Conservation (phyloP, 139 green algal genomes). For the Mesotaenium endlicherianum region DNA sequence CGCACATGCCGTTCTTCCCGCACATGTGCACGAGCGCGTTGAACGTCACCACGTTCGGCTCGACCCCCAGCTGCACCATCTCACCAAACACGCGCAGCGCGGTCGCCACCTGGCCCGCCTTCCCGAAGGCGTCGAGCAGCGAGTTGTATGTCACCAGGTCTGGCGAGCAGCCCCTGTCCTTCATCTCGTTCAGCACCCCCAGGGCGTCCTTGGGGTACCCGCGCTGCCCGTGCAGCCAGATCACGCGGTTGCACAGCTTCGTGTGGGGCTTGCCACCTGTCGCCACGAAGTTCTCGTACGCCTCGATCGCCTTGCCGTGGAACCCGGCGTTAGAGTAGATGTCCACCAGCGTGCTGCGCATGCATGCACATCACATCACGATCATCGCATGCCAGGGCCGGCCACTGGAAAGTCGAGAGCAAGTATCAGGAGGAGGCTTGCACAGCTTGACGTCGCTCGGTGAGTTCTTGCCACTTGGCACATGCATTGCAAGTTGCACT, state of each 20-base stretch:
- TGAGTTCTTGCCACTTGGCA: too few species aligned
- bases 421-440: too few species aligned
- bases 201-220: not conserved
- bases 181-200: not conserved
- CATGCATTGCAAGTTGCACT: too few species aligned
- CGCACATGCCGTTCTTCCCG: not conserved
- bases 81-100: not conserved
- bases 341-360: slow-evolving; percentile 16
- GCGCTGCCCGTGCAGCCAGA: not conserved
- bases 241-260: not conserved
- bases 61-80: not conserved
- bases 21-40: slow-evolving; percentile 5
- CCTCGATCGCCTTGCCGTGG: not conserved
- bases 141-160: not conserved
- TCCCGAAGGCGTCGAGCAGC: slow-evolving; percentile 9
- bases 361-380: not conserved
- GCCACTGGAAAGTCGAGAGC: too few species aligned
- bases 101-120: not conserved
- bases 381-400: too few species aligned
- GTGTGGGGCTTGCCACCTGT: not conserved
- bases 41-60: slow-evolving; percentile 5
- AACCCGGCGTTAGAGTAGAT: slow-evolving; percentile 1
- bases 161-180: not conserved
- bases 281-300: not conserved
- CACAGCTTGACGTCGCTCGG: too few species aligned